Percentiles rank a stretch among this genome's conserved stretches.
phyloP scores from a whole-genome alignment of 2,329 filamentous ascomycete species.

The Botrytis hyacinthi region DNA sequence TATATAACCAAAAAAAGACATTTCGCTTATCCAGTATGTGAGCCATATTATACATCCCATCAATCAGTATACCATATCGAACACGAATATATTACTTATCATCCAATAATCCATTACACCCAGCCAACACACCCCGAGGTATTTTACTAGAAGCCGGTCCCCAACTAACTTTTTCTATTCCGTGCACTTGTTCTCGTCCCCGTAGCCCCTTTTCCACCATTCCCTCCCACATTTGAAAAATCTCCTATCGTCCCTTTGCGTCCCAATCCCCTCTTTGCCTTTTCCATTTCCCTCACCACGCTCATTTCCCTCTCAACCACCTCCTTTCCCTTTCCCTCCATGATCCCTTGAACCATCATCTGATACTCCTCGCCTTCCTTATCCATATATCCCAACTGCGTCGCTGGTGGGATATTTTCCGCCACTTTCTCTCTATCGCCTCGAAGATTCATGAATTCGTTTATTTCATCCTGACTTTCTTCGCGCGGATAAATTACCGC shows the following conservation, averaged over 20 bases:
- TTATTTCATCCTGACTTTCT: not conserved
- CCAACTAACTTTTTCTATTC: not conserved
- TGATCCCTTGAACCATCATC: slow-evolving; percentile 35
- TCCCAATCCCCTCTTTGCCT: not conserved
- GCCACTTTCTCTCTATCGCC: not conserved
- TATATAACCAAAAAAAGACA: not conserved
- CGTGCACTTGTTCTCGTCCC: slow-evolving; percentile 4
- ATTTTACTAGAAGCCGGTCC: not conserved
- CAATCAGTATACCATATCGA: not conserved
- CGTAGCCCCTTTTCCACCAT: not conserved
- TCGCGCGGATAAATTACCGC: slow-evolving; percentile 31
- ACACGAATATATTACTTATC: not conserved
- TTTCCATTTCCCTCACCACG: slow-evolving; percentile 25
- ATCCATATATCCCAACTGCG: slow-evolving; percentile 39
- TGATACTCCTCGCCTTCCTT: slow-evolving; percentile 34
- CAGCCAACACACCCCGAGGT: not conserved
- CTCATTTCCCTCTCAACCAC: slow-evolving; percentile 16
- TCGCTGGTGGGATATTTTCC: slow-evolving; percentile 19
- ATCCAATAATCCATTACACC: not conserved
- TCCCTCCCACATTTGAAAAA: not conserved
- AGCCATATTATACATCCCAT: not conserved
- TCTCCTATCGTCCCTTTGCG: slow-evolving; percentile 8
- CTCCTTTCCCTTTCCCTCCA: slow-evolving; percentile 35
- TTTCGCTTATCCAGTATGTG: not conserved
- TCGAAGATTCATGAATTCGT: slow-evolving; percentile 12